Evolutionary conservation across 2,329 filamentous ascomycete genomes (phyloP).

Genomic region (Geoglossum cookeanum): DNA sequence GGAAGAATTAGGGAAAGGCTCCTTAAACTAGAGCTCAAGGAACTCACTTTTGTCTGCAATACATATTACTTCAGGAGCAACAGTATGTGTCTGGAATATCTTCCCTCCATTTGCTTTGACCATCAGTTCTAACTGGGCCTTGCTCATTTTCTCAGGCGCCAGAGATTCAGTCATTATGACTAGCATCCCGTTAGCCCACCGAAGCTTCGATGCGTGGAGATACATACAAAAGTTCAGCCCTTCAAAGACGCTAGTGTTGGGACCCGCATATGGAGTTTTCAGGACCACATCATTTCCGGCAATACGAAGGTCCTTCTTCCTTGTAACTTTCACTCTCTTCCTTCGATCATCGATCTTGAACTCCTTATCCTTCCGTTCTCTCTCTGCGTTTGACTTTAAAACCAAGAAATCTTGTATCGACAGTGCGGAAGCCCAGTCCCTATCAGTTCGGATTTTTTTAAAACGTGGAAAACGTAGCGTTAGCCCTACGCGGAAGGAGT

Average conservation of each 20-base stretch:
- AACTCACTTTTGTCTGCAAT: conserved; percentile 53
- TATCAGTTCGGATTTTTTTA: conserved; percentile 62
- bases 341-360: conserved; percentile 50
- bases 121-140: conserved; percentile 58
- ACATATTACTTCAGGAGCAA: conserved; percentile 43
- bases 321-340: conserved; percentile 38
- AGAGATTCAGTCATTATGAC: conserved; percentile 57
- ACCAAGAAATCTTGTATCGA: conserved; percentile 60
- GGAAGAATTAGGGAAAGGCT: conserved; percentile 4
- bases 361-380: conserved; percentile 51
- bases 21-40: not conserved
- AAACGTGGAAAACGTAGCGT: conserved; percentile 88
- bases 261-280: conserved; percentile 33
- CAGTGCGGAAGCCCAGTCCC: conserved; percentile 63
- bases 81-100: conserved; percentile 53
- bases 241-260: conserved; percentile 47
- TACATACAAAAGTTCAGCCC: conserved; percentile 52
- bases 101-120: conserved; percentile 70
- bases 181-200: conserved; percentile 9
- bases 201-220: conserved; percentile 3
- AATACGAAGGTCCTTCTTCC: conserved; percentile 51
- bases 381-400: conserved; percentile 47
- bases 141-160: conserved; percentile 52
- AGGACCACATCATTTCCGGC: conserved; percentile 43
- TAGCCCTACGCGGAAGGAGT: conserved; percentile 55